These are phyloP conservation scores for Herpetomonas muscarum DNA, from an alignment of 208 protist species.

Conservation along the genomic window DNA sequence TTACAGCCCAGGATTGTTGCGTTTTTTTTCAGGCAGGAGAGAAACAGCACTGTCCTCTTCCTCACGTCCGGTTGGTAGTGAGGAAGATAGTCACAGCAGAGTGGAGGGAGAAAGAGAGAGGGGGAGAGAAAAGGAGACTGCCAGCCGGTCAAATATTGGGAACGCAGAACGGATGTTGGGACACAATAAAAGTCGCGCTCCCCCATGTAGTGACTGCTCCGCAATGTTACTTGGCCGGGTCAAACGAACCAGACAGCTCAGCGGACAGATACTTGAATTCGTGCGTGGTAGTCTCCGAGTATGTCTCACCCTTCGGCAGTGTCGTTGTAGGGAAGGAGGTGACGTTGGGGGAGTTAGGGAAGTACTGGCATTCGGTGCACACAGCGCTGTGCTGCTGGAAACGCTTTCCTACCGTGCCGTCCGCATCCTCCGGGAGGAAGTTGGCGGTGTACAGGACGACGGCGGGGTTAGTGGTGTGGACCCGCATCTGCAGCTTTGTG, in stretches of 20 bases:
- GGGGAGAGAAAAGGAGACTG: not conserved
- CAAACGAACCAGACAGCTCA: constrained; percentile 4
- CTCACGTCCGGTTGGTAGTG: no score
- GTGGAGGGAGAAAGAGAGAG: constrained; percentile 9
- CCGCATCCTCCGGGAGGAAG: constrained; percentile 41
- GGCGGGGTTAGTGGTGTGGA: constrained; percentile 63
- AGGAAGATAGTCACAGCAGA: not conserved
- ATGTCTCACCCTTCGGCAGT: constrained; percentile 56
- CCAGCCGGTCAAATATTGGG: no score
- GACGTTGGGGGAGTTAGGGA: constrained; percentile 71
- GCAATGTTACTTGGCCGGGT: not conserved
- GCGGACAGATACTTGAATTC: constrained; percentile 52
- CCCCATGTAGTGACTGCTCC: no score
- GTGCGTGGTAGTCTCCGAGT: constrained; percentile 61
- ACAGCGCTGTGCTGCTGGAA: constrained; percentile 61
- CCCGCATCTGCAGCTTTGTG: constrained; percentile 55
- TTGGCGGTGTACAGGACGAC: constrained; percentile 72
- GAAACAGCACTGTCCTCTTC: no score
- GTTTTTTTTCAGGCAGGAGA: no score
- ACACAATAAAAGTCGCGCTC: no score
- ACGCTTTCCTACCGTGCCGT: constrained; percentile 45
- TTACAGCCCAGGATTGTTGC: no score
- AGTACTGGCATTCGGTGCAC: constrained; percentile 75
- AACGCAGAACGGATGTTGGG: no score
- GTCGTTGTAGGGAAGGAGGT: constrained; percentile 49